These are phyloP conservation scores for Neospermospora avenae DNA, from an alignment of 2,329 filamentous ascomycete species.

Conservation along the genomic window DNA sequence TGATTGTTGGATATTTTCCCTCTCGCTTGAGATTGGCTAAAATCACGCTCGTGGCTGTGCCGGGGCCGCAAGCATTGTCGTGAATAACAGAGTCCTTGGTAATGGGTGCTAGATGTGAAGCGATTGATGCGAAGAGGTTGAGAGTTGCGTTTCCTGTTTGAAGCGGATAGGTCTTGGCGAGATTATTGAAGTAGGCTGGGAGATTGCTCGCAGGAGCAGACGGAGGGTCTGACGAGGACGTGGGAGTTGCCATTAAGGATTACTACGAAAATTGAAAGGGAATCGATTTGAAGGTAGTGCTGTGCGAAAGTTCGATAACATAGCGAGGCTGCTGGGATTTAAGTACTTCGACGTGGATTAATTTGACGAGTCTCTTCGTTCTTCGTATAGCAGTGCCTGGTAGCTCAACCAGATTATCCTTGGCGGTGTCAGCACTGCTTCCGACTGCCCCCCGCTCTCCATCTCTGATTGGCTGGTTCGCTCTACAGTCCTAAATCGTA, in stretches of 20 bases:
- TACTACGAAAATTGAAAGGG: too few species aligned
- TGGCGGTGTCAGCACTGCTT: too few species aligned
- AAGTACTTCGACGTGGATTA: too few species aligned
- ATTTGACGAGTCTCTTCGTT: too few species aligned
- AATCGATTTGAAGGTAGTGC: too few species aligned
- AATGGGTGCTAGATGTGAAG: constrained; percentile 30
- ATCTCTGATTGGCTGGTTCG: too few species aligned
- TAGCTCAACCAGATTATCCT: too few species aligned
- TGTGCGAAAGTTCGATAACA: too few species aligned
- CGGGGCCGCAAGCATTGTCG: constrained; percentile 35
- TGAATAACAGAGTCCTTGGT: constrained; percentile 33
- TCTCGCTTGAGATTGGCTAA: constrained; percentile 28
- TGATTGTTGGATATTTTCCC: constrained; percentile 27
- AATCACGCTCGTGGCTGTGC: constrained; percentile 31
- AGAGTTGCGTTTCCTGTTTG: constrained; percentile 34
- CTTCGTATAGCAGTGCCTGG: too few species aligned
- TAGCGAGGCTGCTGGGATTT: too few species aligned
- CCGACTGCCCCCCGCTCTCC: too few species aligned
- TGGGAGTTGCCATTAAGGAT: not conserved
- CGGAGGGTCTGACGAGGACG: not conserved
- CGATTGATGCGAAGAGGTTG: constrained; percentile 31
- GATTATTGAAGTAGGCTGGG: constrained; percentile 35
- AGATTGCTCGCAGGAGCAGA: not conserved
- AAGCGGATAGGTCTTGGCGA: constrained; percentile 30
- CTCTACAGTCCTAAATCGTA: too few species aligned